Conservation (phyloP, 345 rosid species). For the Hypericum perforatum region DNA sequence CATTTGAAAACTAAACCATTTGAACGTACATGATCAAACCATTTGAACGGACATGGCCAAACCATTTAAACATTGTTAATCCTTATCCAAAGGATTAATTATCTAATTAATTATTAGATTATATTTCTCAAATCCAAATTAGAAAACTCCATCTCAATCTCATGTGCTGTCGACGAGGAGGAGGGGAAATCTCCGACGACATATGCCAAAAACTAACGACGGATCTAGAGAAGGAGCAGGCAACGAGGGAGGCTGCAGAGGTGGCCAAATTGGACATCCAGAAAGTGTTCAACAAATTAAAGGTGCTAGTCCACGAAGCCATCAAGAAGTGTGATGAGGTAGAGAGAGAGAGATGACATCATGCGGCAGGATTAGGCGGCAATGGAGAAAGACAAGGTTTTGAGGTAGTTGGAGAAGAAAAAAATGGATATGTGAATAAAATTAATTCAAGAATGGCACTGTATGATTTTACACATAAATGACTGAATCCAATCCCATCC, state of each 20-base stretch:
- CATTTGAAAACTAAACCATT: no score
- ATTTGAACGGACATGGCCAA: no score
- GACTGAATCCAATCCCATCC: no score
- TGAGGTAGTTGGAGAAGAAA: constrained; percentile 37
- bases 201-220: constrained; percentile 47
- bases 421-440: no score
- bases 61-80: no score
- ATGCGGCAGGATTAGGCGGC: constrained; percentile 70
- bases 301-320: constrained; percentile 72
- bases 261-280: constrained; percentile 61
- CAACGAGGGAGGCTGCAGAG: constrained; percentile 70
- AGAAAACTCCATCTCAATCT: constrained; percentile 48
- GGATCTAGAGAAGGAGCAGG: constrained; percentile 90
- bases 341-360: neutral
- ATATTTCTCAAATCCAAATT: no score
- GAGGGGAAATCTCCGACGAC: constrained; percentile 43
- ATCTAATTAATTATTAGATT: no score
- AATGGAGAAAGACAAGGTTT: constrained; percentile 52
- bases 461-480: no score
- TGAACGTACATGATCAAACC: no score
- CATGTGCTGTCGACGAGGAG: constrained; percentile 2
- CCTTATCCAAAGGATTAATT: no score
- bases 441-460: no score
- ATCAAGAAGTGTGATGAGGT: constrained; percentile 74
- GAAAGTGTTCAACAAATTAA: constrained; percentile 51